A percentile compares a stretch with the other conserved stretches of the same genome.
These are phyloP conservation scores for Elsinoe ampelina DNA, from an alignment of 2,329 filamentous ascomycete species.

Conservation along the genomic window DNA sequence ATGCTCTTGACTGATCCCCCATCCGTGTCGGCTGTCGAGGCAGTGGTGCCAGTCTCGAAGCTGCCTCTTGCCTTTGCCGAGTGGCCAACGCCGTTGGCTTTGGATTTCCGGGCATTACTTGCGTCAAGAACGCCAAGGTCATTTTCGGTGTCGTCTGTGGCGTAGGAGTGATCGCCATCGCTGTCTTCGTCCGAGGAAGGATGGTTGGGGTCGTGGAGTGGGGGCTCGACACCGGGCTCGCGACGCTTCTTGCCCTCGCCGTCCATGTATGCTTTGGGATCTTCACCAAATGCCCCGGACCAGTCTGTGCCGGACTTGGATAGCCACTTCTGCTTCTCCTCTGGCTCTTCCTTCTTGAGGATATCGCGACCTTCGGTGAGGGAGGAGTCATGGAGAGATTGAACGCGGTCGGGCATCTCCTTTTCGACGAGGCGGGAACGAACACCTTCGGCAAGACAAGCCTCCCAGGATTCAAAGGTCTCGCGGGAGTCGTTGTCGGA, in stretches of 20 bases:
- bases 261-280: constrained; percentile 55
- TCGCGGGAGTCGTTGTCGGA: constrained; percentile 82
- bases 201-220: constrained; percentile 43
- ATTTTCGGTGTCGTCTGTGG: constrained; percentile 32
- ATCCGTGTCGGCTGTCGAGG: constrained; percentile 19
- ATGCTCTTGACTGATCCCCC: constrained; percentile 14
- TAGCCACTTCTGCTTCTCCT: constrained; percentile 70
- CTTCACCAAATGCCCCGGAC: constrained; percentile 74
- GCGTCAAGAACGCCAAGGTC: constrained; percentile 55
- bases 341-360: constrained; percentile 59
- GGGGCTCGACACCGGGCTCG: constrained; percentile 46
- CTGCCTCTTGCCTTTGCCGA: constrained; percentile 27
- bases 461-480: constrained; percentile 91
- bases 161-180: constrained; percentile 30
- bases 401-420: constrained; percentile 63
- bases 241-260: constrained; percentile 43
- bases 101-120: constrained; percentile 22
- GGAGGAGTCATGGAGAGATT: constrained; percentile 71
- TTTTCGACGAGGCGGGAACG: constrained; percentile 59
- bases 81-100: constrained; percentile 30
- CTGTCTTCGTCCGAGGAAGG: constrained; percentile 34
- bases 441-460: constrained; percentile 80
- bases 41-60: constrained; percentile 27
- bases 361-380: constrained; percentile 72
- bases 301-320: constrained; percentile 73